Evolutionary conservation across 1,284 basidiomycete genomes (phyloP), one percentile per base, ranked within the genome.

Genomic region (Dichomitus squalens): DNA sequence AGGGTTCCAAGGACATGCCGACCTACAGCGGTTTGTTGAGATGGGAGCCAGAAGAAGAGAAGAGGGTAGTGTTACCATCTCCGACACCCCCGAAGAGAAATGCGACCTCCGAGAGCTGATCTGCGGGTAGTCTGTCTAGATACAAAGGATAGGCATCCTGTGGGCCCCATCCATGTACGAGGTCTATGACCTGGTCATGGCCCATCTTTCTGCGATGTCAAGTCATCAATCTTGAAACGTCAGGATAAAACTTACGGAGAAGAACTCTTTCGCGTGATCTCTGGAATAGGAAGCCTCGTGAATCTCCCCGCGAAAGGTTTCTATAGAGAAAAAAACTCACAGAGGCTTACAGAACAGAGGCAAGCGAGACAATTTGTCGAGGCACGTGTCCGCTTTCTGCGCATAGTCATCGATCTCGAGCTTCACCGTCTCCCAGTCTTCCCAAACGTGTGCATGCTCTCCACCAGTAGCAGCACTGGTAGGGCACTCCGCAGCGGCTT

Each of bases 1-100:
- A 70, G 27, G 7, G 67, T 63, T 3, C 59, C 64, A 31, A 60
- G 60, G 9, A 64, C 60, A 33, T 70, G 69, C 0, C 69, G 61
- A 29, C 52, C 65, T 68, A n/a, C n/a, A n/a, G n/a, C n/a, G n/a
- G n/a, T n/a, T n/a, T n/a, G n/a, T n/a, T n/a, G n/a, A n/a, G n/a
- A n/a, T n/a, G n/a, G n/a, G n/a, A n/a, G n/a, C n/a, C n/a, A n/a
- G n/a, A n/a, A n/a, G n/a, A n/a, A n/a, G n/a, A n/a, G 39, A 23
- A 4, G 9, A 11, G 3, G 21, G 12, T 16, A n/a, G 9, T 8
- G 58, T 16, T 27, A 64, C 66, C 64, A 27, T 68, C 66, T n/a
- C 66, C 61, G 4, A 65, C 61, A 29, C 66, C 65, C 20, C 63
- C 65, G 36, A 59, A 65, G 5, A 67, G 49, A 27, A 66, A 60